Conservation (phyloP, 345 rosid species). For the Lenwebbia sp. region DNA sequence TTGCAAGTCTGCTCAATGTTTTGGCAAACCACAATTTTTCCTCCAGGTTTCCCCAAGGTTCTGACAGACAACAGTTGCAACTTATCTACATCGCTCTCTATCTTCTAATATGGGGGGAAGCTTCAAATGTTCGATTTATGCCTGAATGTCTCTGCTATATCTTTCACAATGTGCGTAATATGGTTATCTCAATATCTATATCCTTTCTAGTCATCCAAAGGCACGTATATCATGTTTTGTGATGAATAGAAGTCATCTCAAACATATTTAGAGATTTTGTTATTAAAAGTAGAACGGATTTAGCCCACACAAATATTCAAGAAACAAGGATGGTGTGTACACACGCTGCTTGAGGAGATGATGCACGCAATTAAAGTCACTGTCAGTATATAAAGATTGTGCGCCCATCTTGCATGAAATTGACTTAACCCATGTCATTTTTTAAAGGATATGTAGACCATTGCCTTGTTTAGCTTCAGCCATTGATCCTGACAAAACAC, state of each 20-base stretch:
- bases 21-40: slow-evolving; percentile 4
- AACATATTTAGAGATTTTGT: background rate
- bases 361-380: background rate
- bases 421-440: background rate
- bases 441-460: background rate
- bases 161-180: slow-evolving; percentile 62
- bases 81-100: slow-evolving; percentile 79
- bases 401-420: background rate
- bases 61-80: slow-evolving; percentile 42
- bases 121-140: slow-evolving; percentile 98
- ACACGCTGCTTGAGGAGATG: background rate
- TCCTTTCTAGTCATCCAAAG: background rate
- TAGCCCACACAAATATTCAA: background rate
- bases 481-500: background rate
- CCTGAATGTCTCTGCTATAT: slow-evolving; percentile 99
- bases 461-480: background rate
- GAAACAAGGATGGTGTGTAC: background rate
- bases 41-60: slow-evolving; percentile 42
- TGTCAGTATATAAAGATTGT: background rate
- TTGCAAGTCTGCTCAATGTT: background rate
- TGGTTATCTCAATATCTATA: background rate
- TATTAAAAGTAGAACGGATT: background rate
- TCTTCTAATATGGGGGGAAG: slow-evolving; percentile 99
- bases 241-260: background rate
- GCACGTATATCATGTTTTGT: background rate